Evolutionary conservation across 441 rosid genomes (phyloP).

Genomic region (Erodium moschatum): DNA sequence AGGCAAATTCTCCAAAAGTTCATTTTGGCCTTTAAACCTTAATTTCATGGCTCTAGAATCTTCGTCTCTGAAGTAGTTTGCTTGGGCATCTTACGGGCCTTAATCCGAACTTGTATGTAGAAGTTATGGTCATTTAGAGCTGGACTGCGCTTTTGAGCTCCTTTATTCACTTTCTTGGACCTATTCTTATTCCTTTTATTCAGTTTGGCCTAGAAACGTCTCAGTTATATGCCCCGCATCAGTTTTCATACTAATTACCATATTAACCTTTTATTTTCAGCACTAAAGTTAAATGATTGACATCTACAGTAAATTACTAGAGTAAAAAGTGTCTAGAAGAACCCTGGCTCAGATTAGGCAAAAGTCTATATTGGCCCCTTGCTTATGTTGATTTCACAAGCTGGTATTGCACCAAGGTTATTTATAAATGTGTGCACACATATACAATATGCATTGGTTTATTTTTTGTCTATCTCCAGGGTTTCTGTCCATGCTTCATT

Average conservation of each 20-base stretch:
- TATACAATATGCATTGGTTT: neutral
- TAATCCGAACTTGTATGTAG: too few species aligned
- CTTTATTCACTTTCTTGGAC: too few species aligned
- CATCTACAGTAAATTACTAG: neutral
- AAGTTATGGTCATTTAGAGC: too few species aligned
- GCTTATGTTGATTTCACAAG: neutral
- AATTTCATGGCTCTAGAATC: too few species aligned
- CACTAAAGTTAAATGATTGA: neutral
- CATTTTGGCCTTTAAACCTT: too few species aligned
- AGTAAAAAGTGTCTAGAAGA: neutral
- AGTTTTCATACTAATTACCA: neutral
- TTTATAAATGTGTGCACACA: neutral
- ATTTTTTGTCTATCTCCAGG: conserved; percentile 1
- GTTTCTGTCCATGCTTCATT: conserved; percentile 14
- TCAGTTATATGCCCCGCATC: neutral
- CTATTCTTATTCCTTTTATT: too few species aligned
- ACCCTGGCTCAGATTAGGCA: neutral
- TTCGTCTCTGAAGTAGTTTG: too few species aligned
- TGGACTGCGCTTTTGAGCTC: too few species aligned
- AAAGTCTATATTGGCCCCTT: neutral
- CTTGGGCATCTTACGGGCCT: too few species aligned
- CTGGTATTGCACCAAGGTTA: neutral
- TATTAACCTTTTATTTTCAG: neutral
- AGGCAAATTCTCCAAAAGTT: too few species aligned
- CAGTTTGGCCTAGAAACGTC: too few species aligned